Evolutionary conservation across 1,284 basidiomycete genomes (phyloP).

Genomic region (Sporisorium scitamineum): DNA sequence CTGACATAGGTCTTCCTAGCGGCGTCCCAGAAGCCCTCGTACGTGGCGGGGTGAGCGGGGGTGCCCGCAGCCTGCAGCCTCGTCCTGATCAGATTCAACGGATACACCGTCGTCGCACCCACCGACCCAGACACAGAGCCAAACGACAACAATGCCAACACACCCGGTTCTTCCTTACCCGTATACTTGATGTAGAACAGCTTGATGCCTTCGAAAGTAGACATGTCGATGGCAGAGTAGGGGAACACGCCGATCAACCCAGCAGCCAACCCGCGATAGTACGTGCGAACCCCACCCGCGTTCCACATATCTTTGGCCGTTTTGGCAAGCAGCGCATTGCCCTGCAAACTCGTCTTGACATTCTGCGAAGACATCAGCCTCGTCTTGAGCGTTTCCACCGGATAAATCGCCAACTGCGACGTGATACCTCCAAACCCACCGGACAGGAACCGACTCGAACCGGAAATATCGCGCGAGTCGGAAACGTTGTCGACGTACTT

Average conservation of each 20-base stretch:
- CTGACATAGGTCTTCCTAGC: slow-evolving; percentile 81
- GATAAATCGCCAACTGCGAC: slow-evolving; percentile 80
- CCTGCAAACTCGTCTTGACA: slow-evolving; percentile 73
- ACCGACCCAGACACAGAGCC: slow-evolving; percentile 70
- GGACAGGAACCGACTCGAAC: slow-evolving; percentile 89
- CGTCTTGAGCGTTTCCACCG: slow-evolving; percentile 69
- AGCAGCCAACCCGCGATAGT: slow-evolving; percentile 88
- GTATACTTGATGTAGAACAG: slow-evolving; percentile 70
- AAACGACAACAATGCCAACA: slow-evolving; percentile 69
- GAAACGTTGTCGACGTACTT: slow-evolving; percentile 90
- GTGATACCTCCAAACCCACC: slow-evolving; percentile 95
- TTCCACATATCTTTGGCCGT: slow-evolving; percentile 78
- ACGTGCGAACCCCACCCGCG: slow-evolving; percentile 83
- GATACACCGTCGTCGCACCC: slow-evolving; percentile 70
- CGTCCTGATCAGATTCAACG: slow-evolving; percentile 81
- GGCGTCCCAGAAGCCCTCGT: slow-evolving; percentile 89
- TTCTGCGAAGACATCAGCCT: slow-evolving; percentile 80
- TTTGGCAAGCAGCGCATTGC: slow-evolving; percentile 75
- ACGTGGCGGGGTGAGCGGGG: slow-evolving; percentile 70
- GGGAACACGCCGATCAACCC: slow-evolving; percentile 71
- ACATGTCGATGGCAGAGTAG: slow-evolving; percentile 71
- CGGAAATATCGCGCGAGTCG: slow-evolving; percentile 89
- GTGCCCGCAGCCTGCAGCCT: slow-evolving; percentile 91
- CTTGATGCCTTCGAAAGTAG: slow-evolving; percentile 71
- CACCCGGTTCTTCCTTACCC: slow-evolving; percentile 70